Base-by-base conservation (phyloP, 495 filamentous ascomycete species). In the Chaetomium fimeti region DNA sequence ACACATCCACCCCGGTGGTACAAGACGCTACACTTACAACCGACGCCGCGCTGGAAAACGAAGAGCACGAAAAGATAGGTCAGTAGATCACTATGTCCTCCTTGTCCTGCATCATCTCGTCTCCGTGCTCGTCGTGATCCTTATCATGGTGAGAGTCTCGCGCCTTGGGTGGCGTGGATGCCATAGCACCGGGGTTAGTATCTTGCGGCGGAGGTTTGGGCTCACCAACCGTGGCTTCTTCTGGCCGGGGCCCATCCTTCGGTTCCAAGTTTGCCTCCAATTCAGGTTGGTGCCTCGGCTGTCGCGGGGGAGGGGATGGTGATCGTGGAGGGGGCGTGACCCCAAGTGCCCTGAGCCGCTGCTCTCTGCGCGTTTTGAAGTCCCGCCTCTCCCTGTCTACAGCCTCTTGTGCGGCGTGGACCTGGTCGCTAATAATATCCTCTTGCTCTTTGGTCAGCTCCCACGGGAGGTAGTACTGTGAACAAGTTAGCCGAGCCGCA, bases 1-100 rank as follows among this genome's bases (percentile, higher is more conserved):
- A 49, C n/a, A 49, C 12, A 47, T 47, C 27, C 16, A 16, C 42
- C 38, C 4, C 20, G 12, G 5, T n/a, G 9, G 5, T 5, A 32
- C 18, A 62, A 36, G 20, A 22, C 24, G 22, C 20, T 38, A 57
- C 42, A 57, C 52, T 40, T 63, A 57, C 61, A 63, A 5, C 52
- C 16, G 20, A 32, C n/a, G 32, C 57, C 28, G 24, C 20, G 8
- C 8, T 15, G 48, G 20, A 62, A 15, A 62, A 49, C 16, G 28
- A 64, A 54, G 52, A 48, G 40, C 4, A 64, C 40, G 18, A 9
- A 15, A 57, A 47, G 6, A 40, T 42, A 40, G 38, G 67, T 84
- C 84, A 94, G 77, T 94, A 93, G 64, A 94, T 91, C 60, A 94
- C 91, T 61, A 85, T 91, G 69, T 93, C 91, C 79, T 94, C 91